Evolutionary conservation across 768 basidiomycete species (phyloP).

Genomic region (Pleurotus platypus): DNA sequence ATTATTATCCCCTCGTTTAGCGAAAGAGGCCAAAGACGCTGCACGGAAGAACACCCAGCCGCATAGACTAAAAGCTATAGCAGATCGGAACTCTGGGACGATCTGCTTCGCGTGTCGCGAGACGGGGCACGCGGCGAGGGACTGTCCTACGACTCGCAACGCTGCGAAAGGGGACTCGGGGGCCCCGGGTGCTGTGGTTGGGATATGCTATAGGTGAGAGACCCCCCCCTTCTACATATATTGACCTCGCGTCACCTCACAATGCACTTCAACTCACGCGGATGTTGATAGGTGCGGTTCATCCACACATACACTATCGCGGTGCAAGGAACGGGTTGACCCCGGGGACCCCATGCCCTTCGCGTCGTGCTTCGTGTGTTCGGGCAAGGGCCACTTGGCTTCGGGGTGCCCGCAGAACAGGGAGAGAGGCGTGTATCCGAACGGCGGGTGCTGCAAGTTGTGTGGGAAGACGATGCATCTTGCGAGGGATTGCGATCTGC

Average conservation of each 20-base stretch:
- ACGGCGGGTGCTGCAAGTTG: constrained; percentile 87
- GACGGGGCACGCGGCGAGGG: constrained; percentile 77
- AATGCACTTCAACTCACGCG: neutral
- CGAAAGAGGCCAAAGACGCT: constrained; percentile 19
- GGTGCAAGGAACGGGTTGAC: constrained; percentile 68
- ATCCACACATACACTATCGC: constrained; percentile 70
- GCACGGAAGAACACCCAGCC: constrained; percentile 37
- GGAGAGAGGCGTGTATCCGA: constrained; percentile 80
- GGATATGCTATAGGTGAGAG: constrained; percentile 77
- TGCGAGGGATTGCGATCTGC: constrained; percentile 74
- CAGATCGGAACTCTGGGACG: constrained; percentile 52
- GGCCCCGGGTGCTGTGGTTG: constrained; percentile 29
- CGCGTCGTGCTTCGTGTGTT: constrained; percentile 92
- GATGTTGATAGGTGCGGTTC: constrained; percentile 68
- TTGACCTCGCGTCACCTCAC: constrained; percentile 1
- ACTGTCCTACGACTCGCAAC: constrained; percentile 58
- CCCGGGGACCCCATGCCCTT: constrained; percentile 71
- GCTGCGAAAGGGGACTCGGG: constrained; percentile 12
- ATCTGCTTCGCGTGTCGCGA: constrained; percentile 87
- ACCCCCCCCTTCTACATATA: no score
- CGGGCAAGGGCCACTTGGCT: constrained; percentile 79
- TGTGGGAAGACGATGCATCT: constrained; percentile 85
- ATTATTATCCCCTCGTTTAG: no score
- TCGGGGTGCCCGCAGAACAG: constrained; percentile 80
- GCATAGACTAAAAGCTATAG: constrained; percentile 61